A percentile compares a stretch with the other conserved stretches of the same genome.
Conservation (phyloP, 192 early-diverging fungal species). For the Gamsiella multidivaricata region DNA sequence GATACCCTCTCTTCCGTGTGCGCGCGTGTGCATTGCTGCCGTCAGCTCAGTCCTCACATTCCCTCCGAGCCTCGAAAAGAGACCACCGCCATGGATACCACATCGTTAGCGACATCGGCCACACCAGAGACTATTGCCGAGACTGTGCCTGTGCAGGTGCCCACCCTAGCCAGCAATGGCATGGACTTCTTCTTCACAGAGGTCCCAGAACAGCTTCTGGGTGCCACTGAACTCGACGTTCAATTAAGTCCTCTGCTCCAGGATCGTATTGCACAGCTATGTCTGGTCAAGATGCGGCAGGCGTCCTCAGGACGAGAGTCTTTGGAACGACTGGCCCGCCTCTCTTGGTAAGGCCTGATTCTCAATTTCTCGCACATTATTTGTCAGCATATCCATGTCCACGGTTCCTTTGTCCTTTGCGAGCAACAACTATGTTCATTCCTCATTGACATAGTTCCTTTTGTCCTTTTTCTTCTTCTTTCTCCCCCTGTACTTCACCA, state of each 20-base stretch:
- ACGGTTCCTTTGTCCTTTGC: background rate
- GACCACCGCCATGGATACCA: too few species aligned
- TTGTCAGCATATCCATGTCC: background rate
- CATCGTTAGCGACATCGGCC: too few species aligned
- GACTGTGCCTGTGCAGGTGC: too few species aligned
- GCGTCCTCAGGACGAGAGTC: conserved; percentile 30
- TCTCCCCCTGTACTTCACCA: background rate
- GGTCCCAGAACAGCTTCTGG: conserved; percentile 9
- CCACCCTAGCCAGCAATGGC: background rate
- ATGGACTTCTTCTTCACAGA: conserved; percentile 25
- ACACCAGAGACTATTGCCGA: too few species aligned
- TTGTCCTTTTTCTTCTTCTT: background rate
- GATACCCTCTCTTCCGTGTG: too few species aligned
- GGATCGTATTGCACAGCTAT: conserved; percentile 16
- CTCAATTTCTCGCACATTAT: background rate
- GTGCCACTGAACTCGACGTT: conserved; percentile 16
- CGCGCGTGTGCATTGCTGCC: too few species aligned
- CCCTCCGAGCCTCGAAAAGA: too few species aligned
- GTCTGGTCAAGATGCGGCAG: conserved; percentile 20
- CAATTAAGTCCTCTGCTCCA: conserved; percentile 6
- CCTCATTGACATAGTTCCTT: background rate
- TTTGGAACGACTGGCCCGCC: conserved; percentile 2
- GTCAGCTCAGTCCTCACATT: too few species aligned
- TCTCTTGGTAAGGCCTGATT: conserved; percentile 18
- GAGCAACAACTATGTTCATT: background rate